Base-by-base conservation (phyloP, 805 yeast species). In the Yarrowia alimentaria region DNA sequence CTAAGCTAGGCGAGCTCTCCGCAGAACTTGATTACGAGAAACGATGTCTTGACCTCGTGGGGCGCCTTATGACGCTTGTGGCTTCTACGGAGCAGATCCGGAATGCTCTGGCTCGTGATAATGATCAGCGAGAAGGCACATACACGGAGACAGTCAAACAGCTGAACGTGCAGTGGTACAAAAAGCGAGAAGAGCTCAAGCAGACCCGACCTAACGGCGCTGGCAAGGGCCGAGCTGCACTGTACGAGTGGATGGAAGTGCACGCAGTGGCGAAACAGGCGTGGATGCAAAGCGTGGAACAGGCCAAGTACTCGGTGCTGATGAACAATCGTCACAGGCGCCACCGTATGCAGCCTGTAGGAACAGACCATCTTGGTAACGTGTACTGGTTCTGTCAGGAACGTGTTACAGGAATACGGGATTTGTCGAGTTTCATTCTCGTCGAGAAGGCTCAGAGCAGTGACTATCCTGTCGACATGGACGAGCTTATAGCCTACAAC, bases 101-200 rank as follows among this genome's bases (percentile, higher is more conserved):
- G 18, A 47, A 47, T 19, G 31, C 28, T 4, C 37, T 43, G 21
- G 30, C 50, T 12, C 28, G 50, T 17, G 50, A 43, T n/a, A 30
- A 30, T 12, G 50, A 43, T 32, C 50, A 43, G 22, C 50, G 50
- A 6, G 50, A 43, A 9, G 17, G 29, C 14, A 21, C 50, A 31
- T 43, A 43, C 30, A 17, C 50, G 12, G 50, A 43, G 12, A 30
- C 35, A 4, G 50, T 43, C 37, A 43, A 43, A 22, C 33, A 43
- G 14, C 30, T 43, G 22, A 43, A 43, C 30, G 37, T 43, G 16
- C 35, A 43, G 30, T 43, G 50, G 50, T 43, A 43, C 37, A 43
- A 43, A 17, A 30, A 31, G 37, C 50, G 50, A 9, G 50, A 43
- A 22, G 50, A 43, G 50, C 37, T 43, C 19, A 43, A 43, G n/a